Evolutionary conservation across 805 yeast genomes (phyloP), one percentile per base, ranked within the genome.

Genomic region (Candida takata): DNA sequence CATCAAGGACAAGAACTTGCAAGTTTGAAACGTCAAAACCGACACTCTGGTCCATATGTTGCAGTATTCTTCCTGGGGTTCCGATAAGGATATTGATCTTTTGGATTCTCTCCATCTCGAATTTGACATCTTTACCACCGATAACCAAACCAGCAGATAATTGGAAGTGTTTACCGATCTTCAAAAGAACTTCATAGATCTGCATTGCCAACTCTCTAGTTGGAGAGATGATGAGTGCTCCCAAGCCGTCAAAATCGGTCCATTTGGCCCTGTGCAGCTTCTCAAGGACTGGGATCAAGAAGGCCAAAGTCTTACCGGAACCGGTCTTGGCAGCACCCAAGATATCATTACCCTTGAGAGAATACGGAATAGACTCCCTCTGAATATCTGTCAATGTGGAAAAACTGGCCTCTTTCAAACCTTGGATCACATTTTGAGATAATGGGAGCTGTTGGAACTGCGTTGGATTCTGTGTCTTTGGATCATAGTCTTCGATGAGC

Each of bases 311-410:
- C 57, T 92, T 92, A 27, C 98, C 98, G 0, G 97, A 86, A 0
- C 98, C 98, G 0, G 98, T 92, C 5, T 84, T 95, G 0, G 97
- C 95, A 54, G 94, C 97, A 4, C 86, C 97, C 4, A 92, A 87
- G 3, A 90, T 94, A 60, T 92, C 98, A 49, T 90, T 54, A 1
- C 92, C 90, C 48, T 83, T 78, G 41, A 92, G 62, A 1, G 92
- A 77, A 11, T 70, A 61, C 0, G 94, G 83, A 19, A 92, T 83
- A 6, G 95, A 68, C 32, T 76, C 77, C 41, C 70, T 74, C 52
- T 92, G 99, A 39, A 92, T 84, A 29, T 84, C 95, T 0, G 98
- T 92, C 64, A 88, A 59, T 9, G 76, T 69, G 2, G 83, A 68
- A 56, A 81, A 92, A 35, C 85, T 81, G n/a, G 94, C 70, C 36